Conservation (phyloP, 352 stramenopile genomes). For the Thraustotheca clavata region DNA sequence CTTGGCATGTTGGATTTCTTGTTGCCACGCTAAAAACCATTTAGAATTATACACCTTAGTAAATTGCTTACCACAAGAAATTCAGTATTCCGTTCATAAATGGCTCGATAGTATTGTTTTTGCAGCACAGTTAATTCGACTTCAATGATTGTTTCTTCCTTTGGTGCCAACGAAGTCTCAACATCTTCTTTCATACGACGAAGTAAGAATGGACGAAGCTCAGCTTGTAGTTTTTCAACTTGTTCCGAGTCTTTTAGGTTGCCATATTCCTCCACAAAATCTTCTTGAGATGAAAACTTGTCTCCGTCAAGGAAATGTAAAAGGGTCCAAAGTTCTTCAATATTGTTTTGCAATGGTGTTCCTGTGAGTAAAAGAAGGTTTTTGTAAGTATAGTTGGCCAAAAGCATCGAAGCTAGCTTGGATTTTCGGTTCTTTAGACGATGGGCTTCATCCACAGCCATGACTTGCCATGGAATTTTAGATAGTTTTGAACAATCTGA, state of each 20-base stretch:
- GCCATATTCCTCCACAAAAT: constrained; percentile 92
- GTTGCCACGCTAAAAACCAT: constrained; percentile 31
- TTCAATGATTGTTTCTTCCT: constrained; percentile 87
- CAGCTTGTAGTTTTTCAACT: constrained; percentile 76
- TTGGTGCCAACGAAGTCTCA: constrained; percentile 79
- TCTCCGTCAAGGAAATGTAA: constrained; percentile 96
- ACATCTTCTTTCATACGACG: constrained; percentile 87
- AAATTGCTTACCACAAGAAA: constrained; percentile 54
- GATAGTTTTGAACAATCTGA: constrained; percentile 92
- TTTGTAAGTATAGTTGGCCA: constrained; percentile 67
- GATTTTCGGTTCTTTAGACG: constrained; percentile 97
- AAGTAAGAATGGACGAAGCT: constrained; percentile 80
- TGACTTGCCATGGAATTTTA: constrained; percentile 90
- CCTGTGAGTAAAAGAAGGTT: constrained; percentile 86
- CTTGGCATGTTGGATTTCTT: constrained; percentile 66
- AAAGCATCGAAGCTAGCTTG: constrained; percentile 87
- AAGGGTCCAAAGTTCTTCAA: constrained; percentile 95
- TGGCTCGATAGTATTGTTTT: constrained; percentile 88
- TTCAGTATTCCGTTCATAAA: constrained; percentile 90
- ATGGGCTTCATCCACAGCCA: constrained; percentile 99
- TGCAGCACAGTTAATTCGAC: constrained; percentile 87
- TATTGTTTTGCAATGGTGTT: constrained; percentile 86
- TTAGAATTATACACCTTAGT: not conserved
- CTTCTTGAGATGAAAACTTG: constrained; percentile 89
- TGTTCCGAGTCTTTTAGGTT: constrained; percentile 87